phyloP scores from a whole-genome alignment of 192 early-diverging fungal genomes.

The Entophlyctis luteolus region DNA sequence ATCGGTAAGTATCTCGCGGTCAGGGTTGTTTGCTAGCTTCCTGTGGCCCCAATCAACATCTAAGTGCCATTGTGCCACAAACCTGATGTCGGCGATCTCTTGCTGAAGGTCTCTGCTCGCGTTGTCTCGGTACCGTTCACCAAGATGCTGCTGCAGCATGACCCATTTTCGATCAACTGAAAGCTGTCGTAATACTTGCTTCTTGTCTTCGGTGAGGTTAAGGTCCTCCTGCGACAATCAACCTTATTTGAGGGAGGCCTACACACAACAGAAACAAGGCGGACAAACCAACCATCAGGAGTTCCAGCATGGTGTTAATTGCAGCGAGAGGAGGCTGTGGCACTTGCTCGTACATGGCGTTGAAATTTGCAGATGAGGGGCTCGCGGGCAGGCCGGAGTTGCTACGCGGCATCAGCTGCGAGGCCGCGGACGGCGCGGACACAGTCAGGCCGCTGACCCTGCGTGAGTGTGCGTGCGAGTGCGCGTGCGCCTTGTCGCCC shows the following conservation, averaged over 20 bases:
- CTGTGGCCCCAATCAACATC: not conserved
- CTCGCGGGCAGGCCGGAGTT: not conserved
- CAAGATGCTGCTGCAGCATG: slow-evolving; percentile 47
- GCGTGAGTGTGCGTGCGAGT: no score
- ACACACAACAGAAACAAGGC: not conserved
- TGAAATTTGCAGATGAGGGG: not conserved
- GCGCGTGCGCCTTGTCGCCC: no score
- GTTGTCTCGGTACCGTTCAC: slow-evolving; percentile 43
- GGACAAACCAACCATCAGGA: slow-evolving; percentile 38
- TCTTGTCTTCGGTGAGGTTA: slow-evolving; percentile 52
- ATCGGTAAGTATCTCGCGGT: slow-evolving; percentile 38
- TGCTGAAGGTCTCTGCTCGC: slow-evolving; percentile 34
- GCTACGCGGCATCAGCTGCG: not conserved
- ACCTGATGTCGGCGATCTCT: slow-evolving; percentile 40
- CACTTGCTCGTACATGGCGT: slow-evolving; percentile 13
- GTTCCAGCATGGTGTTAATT: slow-evolving; percentile 50
- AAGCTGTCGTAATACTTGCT: slow-evolving; percentile 38
- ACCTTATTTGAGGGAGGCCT: not conserved
- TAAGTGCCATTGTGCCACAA: no score
- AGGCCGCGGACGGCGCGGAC: not conserved
- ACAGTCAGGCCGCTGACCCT: not conserved
- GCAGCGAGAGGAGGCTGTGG: slow-evolving; percentile 36
- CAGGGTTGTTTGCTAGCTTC: slow-evolving; percentile 35
- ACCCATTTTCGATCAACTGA: slow-evolving; percentile 48
- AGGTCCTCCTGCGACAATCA: slow-evolving; percentile 40